Base-by-base conservation (phyloP, 495 filamentous ascomycete species). In the Trichoderma reesei region DNA sequence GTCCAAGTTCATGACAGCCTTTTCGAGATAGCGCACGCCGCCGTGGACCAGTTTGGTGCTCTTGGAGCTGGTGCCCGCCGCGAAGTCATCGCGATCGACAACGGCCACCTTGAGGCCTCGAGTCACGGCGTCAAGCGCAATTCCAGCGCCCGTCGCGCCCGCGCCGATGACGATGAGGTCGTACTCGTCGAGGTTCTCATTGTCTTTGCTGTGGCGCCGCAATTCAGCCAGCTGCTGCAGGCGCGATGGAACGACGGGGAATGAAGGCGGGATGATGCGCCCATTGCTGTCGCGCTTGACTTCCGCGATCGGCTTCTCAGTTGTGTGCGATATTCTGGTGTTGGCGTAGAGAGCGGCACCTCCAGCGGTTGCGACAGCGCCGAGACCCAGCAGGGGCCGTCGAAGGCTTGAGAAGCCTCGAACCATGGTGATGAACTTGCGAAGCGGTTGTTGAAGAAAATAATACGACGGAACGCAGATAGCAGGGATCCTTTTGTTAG, bases 1-100 rank as follows among this genome's bases (percentile, higher is more conserved):
- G 72, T 91, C 88, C 69, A 91, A 75, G 66, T 90, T 86, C 80
- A 82, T 90, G 31, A 91, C 81, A 39, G 88, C 88, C 73, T 91
- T 91, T 72, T 91, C 88, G 42, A 91, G 74, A 70, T 91, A 91
- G 36, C 88, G 78, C 31, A 91, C 88, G 74, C 88, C 88, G 62
- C 88, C 88, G 70, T 91, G 88, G 5, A 91, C 88, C 64, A 91
- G 71, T 69, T 91, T 91, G 26, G 88, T 91, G 72, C 86, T 89
- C 72, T 91, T 91, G 66, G 85, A 88, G 68, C 86, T 89, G 5
- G 88, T 91, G 37, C 88, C 88, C 60, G 86, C 79, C 63, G 85
- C 85, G 72, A 91, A 91, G 70, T 91, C 88, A 68, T 91, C 88
- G 62, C 86, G 76, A 68, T 91, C 88, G 10, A 91, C 83, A 59